Evolutionary conservation across 768 basidiomycete genomes (phyloP).

Genomic region (Rhodotorula graminis): DNA sequence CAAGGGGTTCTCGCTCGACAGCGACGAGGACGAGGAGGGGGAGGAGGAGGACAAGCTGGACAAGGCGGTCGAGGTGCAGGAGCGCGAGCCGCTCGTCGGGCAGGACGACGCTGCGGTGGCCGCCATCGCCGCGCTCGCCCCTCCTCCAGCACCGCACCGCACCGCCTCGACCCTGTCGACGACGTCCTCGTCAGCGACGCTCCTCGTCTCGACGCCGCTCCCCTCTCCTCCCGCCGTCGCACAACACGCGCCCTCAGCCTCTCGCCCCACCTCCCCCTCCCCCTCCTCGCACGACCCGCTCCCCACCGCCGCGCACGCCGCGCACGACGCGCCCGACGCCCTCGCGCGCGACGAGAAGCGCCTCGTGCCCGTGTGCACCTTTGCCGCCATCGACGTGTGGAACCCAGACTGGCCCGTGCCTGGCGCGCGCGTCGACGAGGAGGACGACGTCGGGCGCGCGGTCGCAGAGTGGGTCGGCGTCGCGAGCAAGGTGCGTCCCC

Average conservation of each 20-base stretch:
- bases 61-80: neutral
- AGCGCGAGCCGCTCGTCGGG: neutral
- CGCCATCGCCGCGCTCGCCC: neutral
- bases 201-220: constrained; percentile 2
- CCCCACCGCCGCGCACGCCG: too few relatives aligned
- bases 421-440: constrained; percentile 10
- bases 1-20: constrained; percentile 8
- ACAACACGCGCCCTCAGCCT: too few relatives aligned
- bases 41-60: neutral
- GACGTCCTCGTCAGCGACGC: constrained; percentile 2
- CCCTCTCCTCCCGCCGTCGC: neutral
- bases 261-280: neutral
- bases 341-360: constrained; percentile 12
- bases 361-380: neutral
- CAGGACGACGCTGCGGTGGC: neutral
- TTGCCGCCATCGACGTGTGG: constrained; percentile 22
- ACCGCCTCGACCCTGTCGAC: neutral
- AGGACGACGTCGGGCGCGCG: constrained; percentile 18
- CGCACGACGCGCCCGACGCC: too few relatives aligned
- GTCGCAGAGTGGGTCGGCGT: constrained; percentile 24
- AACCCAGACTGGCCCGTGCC: constrained; percentile 23
- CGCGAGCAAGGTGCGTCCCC: constrained; percentile 18
- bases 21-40: constrained; percentile 2
- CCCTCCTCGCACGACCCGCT: neutral
- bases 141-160: neutral